phyloP scores from a whole-genome alignment of 768 basidiomycete genomes.

The Coprinellus micaceus region DNA sequence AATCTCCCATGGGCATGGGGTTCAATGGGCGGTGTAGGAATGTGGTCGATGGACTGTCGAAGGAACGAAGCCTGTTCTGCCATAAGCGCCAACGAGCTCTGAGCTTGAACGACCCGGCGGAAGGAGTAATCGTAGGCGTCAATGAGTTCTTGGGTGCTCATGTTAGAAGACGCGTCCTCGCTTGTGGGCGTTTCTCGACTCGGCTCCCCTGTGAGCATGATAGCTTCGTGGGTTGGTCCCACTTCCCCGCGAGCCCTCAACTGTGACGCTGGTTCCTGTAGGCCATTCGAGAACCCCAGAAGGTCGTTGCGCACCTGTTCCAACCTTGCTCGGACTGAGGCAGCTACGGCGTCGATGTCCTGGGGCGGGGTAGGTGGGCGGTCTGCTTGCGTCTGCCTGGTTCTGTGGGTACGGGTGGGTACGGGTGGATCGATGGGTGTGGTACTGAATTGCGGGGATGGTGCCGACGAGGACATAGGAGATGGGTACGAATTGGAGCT shows the following conservation, averaged over 20 bases:
- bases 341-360: slow-evolving; percentile 51
- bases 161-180: slow-evolving; percentile 2
- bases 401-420: slow-evolving; percentile 21
- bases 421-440: not conserved
- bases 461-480: slow-evolving; percentile 23
- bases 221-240: slow-evolving; percentile 38
- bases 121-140: slow-evolving; percentile 5
- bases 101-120: slow-evolving; percentile 4
- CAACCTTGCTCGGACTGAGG: slow-evolving; percentile 53
- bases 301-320: slow-evolving; percentile 52
- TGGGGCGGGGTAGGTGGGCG: too few species aligned
- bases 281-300: slow-evolving; percentile 38
- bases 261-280: slow-evolving; percentile 18
- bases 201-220: slow-evolving; percentile 27
- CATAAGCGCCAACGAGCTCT: slow-evolving; percentile 3
- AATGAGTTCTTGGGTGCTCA: slow-evolving; percentile 3
- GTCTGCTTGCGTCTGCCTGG: too few species aligned
- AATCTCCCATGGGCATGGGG: not conserved
- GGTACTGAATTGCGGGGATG: slow-evolving; percentile 16
- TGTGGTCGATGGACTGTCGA: not conserved
- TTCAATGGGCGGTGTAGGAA: not conserved
- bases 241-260: slow-evolving; percentile 24
- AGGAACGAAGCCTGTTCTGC: slow-evolving; percentile 3
- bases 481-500: slow-evolving; percentile 27
- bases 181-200: slow-evolving; percentile 6